Base-by-base conservation (phyloP, 1,284 basidiomycete genomes). In the Pulveroboletus sp. region DNA sequence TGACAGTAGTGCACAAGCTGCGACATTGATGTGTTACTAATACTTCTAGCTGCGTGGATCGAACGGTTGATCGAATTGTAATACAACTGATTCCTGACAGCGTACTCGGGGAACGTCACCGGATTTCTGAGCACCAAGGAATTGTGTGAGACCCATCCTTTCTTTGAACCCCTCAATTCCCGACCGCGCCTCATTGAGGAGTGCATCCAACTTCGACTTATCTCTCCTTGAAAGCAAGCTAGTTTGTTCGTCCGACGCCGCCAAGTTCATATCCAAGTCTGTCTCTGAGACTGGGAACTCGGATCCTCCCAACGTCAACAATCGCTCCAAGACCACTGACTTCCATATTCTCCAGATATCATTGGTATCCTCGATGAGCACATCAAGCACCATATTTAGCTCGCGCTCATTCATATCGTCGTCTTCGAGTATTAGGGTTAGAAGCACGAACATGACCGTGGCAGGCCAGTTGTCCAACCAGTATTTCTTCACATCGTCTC, bases 371-470 rank as follows among this genome's bases (percentile, higher is more conserved):
- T 57, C 45, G 26, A 59, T n/a, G 26, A 59, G 58, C 14, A 17
- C 54, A 5, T 24, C 11, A 17, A 59, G 46, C 26, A 49, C 58
- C 2, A 14, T 18, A 11, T 40, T 9, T 1, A 59, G 31, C 36
- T 49, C 20, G 2, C 20, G 18, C 26, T 57, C 17, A 5, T 38
- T 22, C n/a, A 44, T 47, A 12, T 44, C 42, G 14, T 57, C 28
- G 24, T 59, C 58, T 26, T 59, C 58, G 18, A 57, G 11, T 9
- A 49, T 26, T 11, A 59, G 26, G 1, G 59, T 61, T 4, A 59
- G 33, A 28, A 59, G 53, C 24, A 59, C 58, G 18, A 61, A 59
- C 5, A 36, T 15, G 17, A 59, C 53, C 59, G 57, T 59, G 33
- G 58, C 38, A 17, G 58, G 58, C 58, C 58, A 59, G 33, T 26